Evolutionary conservation across 192 early-diverging fungal genomes (phyloP).

Genomic region (Pilobolus umbonatus): DNA sequence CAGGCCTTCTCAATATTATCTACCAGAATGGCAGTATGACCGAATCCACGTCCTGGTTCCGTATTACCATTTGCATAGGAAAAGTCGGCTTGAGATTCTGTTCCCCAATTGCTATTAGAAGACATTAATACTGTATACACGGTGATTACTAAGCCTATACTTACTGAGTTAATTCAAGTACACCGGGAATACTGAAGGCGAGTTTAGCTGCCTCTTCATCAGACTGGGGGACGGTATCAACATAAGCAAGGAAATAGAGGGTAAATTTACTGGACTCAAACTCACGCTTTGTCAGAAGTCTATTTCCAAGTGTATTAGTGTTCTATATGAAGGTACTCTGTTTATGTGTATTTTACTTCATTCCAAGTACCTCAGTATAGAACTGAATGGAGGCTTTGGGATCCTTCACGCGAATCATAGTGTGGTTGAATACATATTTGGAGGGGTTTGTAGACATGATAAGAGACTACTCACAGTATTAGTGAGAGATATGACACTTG

Average conservation of each 20-base stretch:
- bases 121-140: background rate
- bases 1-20: constrained; percentile 76
- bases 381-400: constrained; percentile 69
- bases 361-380: constrained; percentile 71
- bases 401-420: constrained; percentile 84
- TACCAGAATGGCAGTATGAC: constrained; percentile 78
- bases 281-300: constrained; percentile 43
- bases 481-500: too few species aligned
- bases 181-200: constrained; percentile 59
- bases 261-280: constrained; percentile 50
- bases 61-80: constrained; percentile 68
- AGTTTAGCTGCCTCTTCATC: constrained; percentile 43
- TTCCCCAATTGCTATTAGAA: constrained; percentile 66
- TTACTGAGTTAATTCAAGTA: constrained; percentile 82
- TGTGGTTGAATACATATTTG: constrained; percentile 63
- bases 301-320: constrained; percentile 10
- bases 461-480: too few species aligned
- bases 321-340: background rate
- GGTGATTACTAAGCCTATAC: constrained; percentile 5
- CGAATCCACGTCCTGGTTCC: constrained; percentile 69
- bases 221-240: constrained; percentile 43
- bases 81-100: constrained; percentile 60
- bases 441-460: constrained; percentile 24
- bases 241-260: constrained; percentile 76
- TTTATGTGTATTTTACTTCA: constrained; percentile 52